A percentile compares a stretch with the other conserved stretches of the same genome.
These are phyloP conservation scores for Tilletia indica DNA, from an alignment of 1,284 basidiomycete genomes.

Conservation along the genomic window DNA sequence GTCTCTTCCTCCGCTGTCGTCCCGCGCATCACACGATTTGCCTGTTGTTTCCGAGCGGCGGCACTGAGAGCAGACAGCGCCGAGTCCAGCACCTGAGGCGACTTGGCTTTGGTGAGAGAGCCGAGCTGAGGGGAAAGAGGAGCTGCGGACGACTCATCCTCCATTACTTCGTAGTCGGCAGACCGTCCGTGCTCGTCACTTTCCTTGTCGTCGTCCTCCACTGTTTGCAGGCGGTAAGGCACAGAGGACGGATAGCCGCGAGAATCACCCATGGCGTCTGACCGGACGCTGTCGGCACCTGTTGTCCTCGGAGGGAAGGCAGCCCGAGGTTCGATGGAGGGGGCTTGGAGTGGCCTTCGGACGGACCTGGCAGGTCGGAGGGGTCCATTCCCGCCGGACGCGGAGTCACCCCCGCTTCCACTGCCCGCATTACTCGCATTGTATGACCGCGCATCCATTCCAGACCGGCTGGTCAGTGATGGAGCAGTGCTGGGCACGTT, in stretches of 20 bases:
- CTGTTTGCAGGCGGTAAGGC: not conserved
- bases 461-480: not conserved
- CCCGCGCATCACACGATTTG: conserved; percentile 47
- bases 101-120: conserved; percentile 38
- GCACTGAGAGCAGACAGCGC: conserved; percentile 45
- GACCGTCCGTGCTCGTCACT: not conserved
- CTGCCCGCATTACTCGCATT: conserved; percentile 31
- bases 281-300: not conserved
- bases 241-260: conserved; percentile 12
- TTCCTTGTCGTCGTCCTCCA: not conserved
- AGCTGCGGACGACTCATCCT: not conserved
- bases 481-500: too few species aligned
- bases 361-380: conserved; percentile 39
- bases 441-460: conserved; percentile 22
- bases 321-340: conserved; percentile 16
- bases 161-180: not conserved
- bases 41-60: conserved; percentile 48
- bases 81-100: conserved; percentile 38
- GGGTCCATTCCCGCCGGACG: conserved; percentile 25
- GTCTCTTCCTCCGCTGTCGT: conserved; percentile 48
- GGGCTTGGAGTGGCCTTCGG: conserved; percentile 35
- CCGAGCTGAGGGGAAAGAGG: conserved; percentile 33
- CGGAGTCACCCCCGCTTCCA: conserved; percentile 19
- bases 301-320: not conserved
- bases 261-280: conserved; percentile 9